Evolutionary conservation across 1,284 basidiomycete species (phyloP), one percentile per base, ranked within the genome.

Genomic region (Entoloma clypeatum): DNA sequence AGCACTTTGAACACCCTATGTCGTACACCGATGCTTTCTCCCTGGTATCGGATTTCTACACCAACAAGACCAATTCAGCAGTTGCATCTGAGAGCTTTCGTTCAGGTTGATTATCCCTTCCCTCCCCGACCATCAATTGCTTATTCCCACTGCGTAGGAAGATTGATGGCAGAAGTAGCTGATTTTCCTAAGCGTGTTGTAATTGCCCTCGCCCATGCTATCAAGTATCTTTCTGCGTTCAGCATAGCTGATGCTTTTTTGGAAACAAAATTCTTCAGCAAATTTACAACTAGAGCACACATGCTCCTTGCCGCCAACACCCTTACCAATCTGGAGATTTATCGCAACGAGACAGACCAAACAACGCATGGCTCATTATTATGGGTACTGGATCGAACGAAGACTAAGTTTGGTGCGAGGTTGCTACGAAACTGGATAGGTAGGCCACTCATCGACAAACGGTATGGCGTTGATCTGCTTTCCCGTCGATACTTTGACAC

Each of bases 291-390:
- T 26, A 75, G 79, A 31, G 77, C 81, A 0, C 85, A 91, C 50
- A 96, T 98, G 93, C 72, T 93, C 10, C 71, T 99, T 34, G 90
- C 86, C 43, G 83, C 83, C 27, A 94, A 92, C 57, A 96, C 95
- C 0, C 65, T 98, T 10, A 73, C 75, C 19, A 97, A 98, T 56
- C 68, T 98, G 66, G 92, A 96, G 60, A 81, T 96, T n/a, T 93
- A 90, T 58, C 75, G 79, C 21, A 96, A 96, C 53, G 84, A 91
- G 53, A 92, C 91, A 1, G 85, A 94, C 57, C 77, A 77, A 37
- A 77, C 76, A 6, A 69, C 74, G 16, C 75, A 69, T 38, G 95
- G 94, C 1, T 90, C 89, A 27, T 63, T 99, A 31, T 69, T 97
- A 46, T 90, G 84, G 81, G 73, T 95, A 3, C 67, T 99, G 35